Evolutionary conservation across 177 flowering plant species (phyloP), one percentile per base, ranked within the genome.

Genomic region (Vitis hybrid): DNA sequence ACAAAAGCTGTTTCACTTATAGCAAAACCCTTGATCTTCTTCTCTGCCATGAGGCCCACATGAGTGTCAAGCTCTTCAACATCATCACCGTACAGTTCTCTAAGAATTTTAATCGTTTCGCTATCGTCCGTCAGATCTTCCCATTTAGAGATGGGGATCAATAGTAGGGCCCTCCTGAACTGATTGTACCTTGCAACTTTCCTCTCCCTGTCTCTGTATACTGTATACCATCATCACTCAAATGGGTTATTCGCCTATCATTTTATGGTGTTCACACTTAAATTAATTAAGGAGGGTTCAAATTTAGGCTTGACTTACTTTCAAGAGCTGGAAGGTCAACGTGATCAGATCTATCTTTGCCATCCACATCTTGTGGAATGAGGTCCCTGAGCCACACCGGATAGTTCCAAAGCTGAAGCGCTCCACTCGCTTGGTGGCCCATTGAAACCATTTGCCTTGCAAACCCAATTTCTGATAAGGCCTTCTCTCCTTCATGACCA

Each of bases 11-110:
- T 85, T 70, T 85, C 89, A 50, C 85, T 77, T 3, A 85, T 85
- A 51, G 89, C 89, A 59, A 85, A 85, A n/a, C 89, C 89, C 57
- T 82, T 82, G 61, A 85, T 83, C 75, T 82, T 78, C 79, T 82
- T 85, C 74, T 85, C 89, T 1, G 89, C 89, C 54, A 74, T 77
- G 22, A 85, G 75, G 4, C 89, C 89, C 8, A 83, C 83, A 4
- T 68, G 73, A 13, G 82, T 69, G 68, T 85, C 89, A 4, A 85
- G 84, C 73, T 83, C 71, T 70, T 85, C 89, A 33, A 85, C 78
- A 38, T 85, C 85, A 20, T 83, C 77, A 19, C 77, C 85, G 55
- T 85, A 83, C 51, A 83, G 83, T 22, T 81, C 83, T 0, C 33
- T 72, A 0, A 85, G 79, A 19, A 75, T 74, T 10, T 74, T 67